phyloP scores from a whole-genome alignment of 1,284 basidiomycete species.

The Thecaphora frezii region DNA sequence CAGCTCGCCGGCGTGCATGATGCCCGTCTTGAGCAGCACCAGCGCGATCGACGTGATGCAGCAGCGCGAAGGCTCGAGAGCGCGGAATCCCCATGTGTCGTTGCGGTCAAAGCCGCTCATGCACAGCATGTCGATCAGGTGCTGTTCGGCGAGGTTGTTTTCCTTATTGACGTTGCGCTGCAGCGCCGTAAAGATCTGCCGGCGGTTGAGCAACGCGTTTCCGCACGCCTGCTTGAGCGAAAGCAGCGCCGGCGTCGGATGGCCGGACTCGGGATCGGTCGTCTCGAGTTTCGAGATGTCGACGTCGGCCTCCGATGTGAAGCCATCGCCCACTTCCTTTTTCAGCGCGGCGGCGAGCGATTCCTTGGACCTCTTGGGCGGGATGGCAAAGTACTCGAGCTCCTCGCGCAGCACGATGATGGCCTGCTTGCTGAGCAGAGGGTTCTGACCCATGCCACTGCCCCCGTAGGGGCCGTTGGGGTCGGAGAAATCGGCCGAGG shows the following conservation, averaged over 20 bases:
- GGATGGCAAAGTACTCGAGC: conserved; percentile 96
- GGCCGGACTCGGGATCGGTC: conserved; percentile 65
- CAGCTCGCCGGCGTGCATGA: conserved; percentile 72
- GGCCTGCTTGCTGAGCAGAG: conserved; percentile 90
- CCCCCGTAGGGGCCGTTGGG: conserved; percentile 49
- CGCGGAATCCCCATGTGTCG: conserved; percentile 95
- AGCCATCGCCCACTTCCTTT: background rate
- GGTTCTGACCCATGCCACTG: conserved; percentile 60
- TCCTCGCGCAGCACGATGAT: conserved; percentile 98
- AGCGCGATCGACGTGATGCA: conserved; percentile 98
- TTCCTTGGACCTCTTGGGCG: conserved; percentile 56
- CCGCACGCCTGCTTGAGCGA: conserved; percentile 64
- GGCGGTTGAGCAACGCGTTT: conserved; percentile 80
- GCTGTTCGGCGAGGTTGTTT: conserved; percentile 97
- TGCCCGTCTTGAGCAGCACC: conserved; percentile 94
- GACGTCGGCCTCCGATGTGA: background rate
- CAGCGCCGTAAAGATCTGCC: conserved; percentile 92
- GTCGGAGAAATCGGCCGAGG: conserved; percentile 59
- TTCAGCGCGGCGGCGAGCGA: no score
- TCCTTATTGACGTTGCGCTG: conserved; percentile 99
- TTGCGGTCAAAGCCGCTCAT: conserved; percentile 98
- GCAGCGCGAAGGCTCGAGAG: conserved; percentile 89
- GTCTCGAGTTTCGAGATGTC: conserved; percentile 24
- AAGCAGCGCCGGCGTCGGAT: conserved; percentile 73
- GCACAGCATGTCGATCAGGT: conserved; percentile 99